Conservation (phyloP, 1,139 yeast genomes). For the Eremothecium sinecaudum region DNA sequence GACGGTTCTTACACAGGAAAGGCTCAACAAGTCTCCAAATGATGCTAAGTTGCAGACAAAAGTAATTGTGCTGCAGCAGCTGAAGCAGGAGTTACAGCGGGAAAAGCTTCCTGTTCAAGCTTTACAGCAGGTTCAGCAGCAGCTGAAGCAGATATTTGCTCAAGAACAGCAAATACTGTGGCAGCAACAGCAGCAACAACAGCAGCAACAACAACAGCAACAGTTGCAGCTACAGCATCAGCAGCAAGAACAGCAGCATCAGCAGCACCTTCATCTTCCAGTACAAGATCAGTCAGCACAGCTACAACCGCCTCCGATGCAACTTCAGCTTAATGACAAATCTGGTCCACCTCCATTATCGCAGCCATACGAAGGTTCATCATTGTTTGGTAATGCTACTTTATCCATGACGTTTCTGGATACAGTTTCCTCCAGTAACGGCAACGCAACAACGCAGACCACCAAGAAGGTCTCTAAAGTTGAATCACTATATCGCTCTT, state of each 20-base stretch:
- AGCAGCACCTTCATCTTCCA: too few species aligned
- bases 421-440: constrained; percentile 12
- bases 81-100: constrained; percentile 30
- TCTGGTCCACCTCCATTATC: constrained; percentile 12
- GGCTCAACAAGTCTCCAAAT: constrained; percentile 31
- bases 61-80: constrained; percentile 30
- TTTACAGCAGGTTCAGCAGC: constrained; percentile 36
- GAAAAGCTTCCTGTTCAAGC: constrained; percentile 34
- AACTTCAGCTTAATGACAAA: constrained; percentile 12
- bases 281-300: constrained; percentile 5
- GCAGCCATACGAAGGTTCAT: constrained; percentile 11
- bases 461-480: constrained; percentile 16
- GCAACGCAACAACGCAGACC: constrained; percentile 5
- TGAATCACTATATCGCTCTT: constrained; percentile 18
- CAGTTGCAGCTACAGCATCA: constrained; percentile 21
- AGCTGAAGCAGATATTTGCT: constrained; percentile 32
- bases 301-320: constrained; percentile 5
- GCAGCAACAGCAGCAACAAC: constrained; percentile 21
- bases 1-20: constrained; percentile 33
- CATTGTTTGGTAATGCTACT: constrained; percentile 19
- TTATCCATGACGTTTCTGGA: constrained; percentile 7
- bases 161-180: constrained; percentile 28
- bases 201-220: constrained; percentile 14
- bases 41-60: constrained; percentile 34
- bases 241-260: constrained; percentile 12